Percentiles rank a stretch among this genome's conserved stretches.
phyloP scores from a whole-genome alignment of 2,329 filamentous ascomycete genomes.

The Cladophialophora carrionii region DNA sequence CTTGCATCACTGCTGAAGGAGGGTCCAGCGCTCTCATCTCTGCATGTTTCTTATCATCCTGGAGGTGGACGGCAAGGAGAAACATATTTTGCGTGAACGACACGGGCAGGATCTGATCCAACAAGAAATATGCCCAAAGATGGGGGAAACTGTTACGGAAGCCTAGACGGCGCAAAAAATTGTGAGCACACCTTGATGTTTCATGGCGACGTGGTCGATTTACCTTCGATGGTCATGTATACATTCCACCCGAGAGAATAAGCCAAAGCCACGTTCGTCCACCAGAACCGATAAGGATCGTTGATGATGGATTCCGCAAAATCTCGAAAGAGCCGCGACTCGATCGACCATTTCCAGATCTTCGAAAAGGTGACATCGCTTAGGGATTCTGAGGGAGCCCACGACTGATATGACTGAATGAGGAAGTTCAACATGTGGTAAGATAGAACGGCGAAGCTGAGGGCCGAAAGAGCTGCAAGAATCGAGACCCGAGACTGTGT shows the following conservation, averaged over 20 bases:
- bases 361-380: not conserved
- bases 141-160: conserved; percentile 50
- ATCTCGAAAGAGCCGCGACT: conserved; percentile 26
- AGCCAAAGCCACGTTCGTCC: conserved; percentile 21
- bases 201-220: not conserved
- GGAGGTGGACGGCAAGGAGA: conserved; percentile 60
- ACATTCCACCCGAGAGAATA: conserved; percentile 28
- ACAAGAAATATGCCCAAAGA: conserved; percentile 59
- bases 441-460: conserved; percentile 29
- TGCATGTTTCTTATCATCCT: not conserved
- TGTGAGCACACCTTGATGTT: no score
- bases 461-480: conserved; percentile 16
- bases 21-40: not conserved
- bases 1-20: not conserved
- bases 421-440: conserved; percentile 35
- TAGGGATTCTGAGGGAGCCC: conserved; percentile 10
- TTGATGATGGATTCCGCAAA: conserved; percentile 23
- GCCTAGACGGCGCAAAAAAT: not conserved
- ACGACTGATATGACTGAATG: conserved; percentile 26
- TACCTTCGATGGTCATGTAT: conserved; percentile 31
- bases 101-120: conserved; percentile 64
- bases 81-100: conserved; percentile 68
- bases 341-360: conserved; percentile 28
- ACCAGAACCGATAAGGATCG: conserved; percentile 25
- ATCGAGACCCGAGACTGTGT: not conserved